Evolutionary conservation across 345 rosid species (phyloP), one percentile per base, ranked within the genome.

Genomic region (Trapa bicornis): DNA sequence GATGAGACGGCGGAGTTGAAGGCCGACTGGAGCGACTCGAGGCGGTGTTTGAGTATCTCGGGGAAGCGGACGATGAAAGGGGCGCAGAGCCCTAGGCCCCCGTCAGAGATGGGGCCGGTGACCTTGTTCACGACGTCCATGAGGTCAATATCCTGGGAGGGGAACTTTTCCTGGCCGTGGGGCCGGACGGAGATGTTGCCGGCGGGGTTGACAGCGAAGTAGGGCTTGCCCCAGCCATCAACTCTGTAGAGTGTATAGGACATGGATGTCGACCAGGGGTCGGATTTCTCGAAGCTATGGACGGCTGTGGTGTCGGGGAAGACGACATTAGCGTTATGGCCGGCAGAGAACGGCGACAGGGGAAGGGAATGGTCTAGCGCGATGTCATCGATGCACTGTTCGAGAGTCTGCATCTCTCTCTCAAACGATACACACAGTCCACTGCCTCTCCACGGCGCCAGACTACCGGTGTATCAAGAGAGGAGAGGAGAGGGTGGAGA

Each of bases 161-260:
- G 47, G 32, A 38, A 33, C 5, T 50, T 65, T 14, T 38, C 67
- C 47, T 1, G 7, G 47, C 67, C 67, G 9, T 41, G 67, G 47
- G 67, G 67, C 67, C 67, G 47, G 67, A 65, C 50, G 50, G 67
- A 38, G 50, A 65, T 65, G 48, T 41, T 65, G 15, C 67, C 67
- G 67, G 67, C 41, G 35, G 67, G 42, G 67, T 65, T 65, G 47
- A 43, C 67, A 50, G 67, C 42, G 50, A 65, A 65, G 67, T 65
- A 65, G 33, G 67, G 67, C 6, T 48, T 32, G 50, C 67, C 67
- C 67, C 67, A 65, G 35, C 35, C 48, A 35, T 65, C 52, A 2
- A 65, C 50, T 50, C 50, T 41, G 67, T 65, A 65, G 50, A 65
- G 33, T 13, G 47, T 4, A 11, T 48, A 36, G 13, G 67, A 65